Evolutionary conservation across 148 eudicot species (phyloP).

Genomic region (Chenopodium suecicum): DNA sequence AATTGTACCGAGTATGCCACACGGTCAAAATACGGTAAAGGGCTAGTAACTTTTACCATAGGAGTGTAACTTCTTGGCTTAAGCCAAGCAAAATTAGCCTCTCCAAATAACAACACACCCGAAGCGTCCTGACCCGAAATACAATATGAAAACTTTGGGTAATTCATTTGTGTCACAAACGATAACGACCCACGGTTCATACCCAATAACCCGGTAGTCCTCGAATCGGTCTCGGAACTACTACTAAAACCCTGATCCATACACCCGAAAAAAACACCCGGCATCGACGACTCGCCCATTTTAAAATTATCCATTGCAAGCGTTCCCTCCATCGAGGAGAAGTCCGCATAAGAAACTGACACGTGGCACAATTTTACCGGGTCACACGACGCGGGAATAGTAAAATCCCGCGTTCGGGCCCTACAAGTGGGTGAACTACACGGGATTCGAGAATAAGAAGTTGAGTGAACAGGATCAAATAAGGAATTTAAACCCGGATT

Average conservation of each 20-base stretch:
- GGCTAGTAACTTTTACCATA: constrained; percentile 52
- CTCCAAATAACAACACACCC: constrained; percentile 68
- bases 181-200: constrained; percentile 91
- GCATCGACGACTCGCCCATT: constrained; percentile 39
- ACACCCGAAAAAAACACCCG: constrained; percentile 62
- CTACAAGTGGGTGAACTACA: constrained; percentile 55
- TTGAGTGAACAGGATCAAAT: constrained; percentile 48
- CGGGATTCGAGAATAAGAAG: constrained; percentile 51
- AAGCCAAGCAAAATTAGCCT: constrained; percentile 53
- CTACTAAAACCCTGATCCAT: constrained; percentile 65
- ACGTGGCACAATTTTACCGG: constrained; percentile 67
- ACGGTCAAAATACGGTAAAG: constrained; percentile 69
- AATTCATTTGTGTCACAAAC: constrained; percentile 75
- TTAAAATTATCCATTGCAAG: constrained; percentile 62
- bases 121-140: constrained; percentile 72
- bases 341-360: constrained; percentile 65
- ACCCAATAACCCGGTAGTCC: constrained; percentile 75
- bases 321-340: constrained; percentile 70
- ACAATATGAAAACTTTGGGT: constrained; percentile 79
- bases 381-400: constrained; percentile 67
- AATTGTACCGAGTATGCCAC: constrained; percentile 79
- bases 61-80: constrained; percentile 69
- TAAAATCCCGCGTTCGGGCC: constrained; percentile 54
- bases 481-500: constrained; percentile 24
- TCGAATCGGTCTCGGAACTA: constrained; percentile 48